phyloP scores from a whole-genome alignment of 2,329 filamentous ascomycete species.

The Chaetomium sp. region DNA sequence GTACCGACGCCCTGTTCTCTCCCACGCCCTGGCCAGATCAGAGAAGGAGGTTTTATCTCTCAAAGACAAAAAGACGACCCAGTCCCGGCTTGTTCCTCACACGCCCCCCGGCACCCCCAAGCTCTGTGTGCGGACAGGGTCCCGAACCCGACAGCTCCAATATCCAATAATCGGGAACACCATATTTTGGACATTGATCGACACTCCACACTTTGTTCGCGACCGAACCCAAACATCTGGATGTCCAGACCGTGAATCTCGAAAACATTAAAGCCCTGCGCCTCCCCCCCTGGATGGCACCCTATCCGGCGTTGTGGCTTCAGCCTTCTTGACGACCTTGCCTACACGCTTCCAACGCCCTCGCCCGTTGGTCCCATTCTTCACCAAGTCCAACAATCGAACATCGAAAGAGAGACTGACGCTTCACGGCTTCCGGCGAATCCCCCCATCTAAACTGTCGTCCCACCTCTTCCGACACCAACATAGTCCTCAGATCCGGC shows the following conservation, averaged over 20 bases:
- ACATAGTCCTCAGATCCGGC: neutral
- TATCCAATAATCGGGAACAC: constrained; percentile 33
- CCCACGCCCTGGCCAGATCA: neutral
- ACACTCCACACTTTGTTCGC: constrained; percentile 42
- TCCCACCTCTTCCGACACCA: neutral
- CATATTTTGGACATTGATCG: constrained; percentile 43
- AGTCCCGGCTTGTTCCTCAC: constrained; percentile 26
- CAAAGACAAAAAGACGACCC: constrained; percentile 13
- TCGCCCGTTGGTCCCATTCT: neutral
- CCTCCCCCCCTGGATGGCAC: constrained; percentile 15
- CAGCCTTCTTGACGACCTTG: constrained; percentile 22
- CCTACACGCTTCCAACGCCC: neutral
- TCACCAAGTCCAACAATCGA: neutral
- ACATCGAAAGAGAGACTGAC: neutral
- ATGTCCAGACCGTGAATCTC: neutral
- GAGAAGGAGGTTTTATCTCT: neutral
- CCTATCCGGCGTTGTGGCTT: constrained; percentile 25
- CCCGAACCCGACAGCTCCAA: constrained; percentile 26
- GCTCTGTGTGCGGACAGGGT: constrained; percentile 28
- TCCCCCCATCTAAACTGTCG: neutral
- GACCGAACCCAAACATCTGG: constrained; percentile 22
- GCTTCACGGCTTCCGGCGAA: neutral
- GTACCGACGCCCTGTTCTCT: constrained; percentile 17
- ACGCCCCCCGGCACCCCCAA: constrained; percentile 21
- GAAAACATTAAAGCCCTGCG: constrained; percentile 20